Evolutionary conservation across 495 filamentous ascomycete genomes (phyloP).

Genomic region (Aspergillus indologenus): DNA sequence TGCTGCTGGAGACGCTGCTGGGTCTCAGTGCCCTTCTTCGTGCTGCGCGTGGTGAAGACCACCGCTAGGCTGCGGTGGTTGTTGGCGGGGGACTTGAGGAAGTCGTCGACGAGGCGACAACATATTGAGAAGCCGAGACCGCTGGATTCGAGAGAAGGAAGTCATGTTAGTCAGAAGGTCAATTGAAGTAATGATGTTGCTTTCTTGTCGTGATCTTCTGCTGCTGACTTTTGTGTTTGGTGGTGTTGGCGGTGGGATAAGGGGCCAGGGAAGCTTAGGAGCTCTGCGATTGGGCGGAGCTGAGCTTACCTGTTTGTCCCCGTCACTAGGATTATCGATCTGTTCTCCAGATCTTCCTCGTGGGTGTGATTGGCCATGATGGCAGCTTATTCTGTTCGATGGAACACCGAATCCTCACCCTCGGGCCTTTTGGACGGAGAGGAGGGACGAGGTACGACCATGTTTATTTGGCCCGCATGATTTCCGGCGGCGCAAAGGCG

Average conservation of each 20-base stretch:
- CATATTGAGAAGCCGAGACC: conserved; percentile 88
- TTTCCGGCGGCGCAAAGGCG: no score
- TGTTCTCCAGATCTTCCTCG: conserved; percentile 16
- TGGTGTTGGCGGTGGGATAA: not conserved
- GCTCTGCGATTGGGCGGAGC: not conserved
- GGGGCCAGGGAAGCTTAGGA: not conserved
- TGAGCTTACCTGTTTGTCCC: conserved; percentile 49
- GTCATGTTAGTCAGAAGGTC: not conserved
- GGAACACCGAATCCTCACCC: not conserved
- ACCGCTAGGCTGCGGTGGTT: conserved; percentile 52
- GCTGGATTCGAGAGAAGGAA: conserved; percentile 42
- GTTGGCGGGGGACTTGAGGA: conserved; percentile 63
- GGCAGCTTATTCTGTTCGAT: not conserved
- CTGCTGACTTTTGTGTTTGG: not conserved
- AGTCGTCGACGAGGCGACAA: conserved; percentile 86
- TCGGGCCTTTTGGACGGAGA: not conserved
- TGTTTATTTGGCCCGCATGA: not conserved
- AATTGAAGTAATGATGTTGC: not conserved
- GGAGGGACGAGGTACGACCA: not conserved
- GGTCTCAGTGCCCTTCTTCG: conserved; percentile 45
- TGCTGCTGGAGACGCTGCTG: conserved; percentile 37
- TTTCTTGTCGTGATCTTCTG: not conserved
- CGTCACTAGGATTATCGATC: conserved; percentile 44
- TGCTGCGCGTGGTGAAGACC: conserved; percentile 51
- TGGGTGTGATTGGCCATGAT: conserved; percentile 5